A percentile compares a stretch with the other conserved stretches of the same genome.
Conservation (phyloP, 225 moss, liverwort and hornwort species). For the Sphagnum tenellum region DNA sequence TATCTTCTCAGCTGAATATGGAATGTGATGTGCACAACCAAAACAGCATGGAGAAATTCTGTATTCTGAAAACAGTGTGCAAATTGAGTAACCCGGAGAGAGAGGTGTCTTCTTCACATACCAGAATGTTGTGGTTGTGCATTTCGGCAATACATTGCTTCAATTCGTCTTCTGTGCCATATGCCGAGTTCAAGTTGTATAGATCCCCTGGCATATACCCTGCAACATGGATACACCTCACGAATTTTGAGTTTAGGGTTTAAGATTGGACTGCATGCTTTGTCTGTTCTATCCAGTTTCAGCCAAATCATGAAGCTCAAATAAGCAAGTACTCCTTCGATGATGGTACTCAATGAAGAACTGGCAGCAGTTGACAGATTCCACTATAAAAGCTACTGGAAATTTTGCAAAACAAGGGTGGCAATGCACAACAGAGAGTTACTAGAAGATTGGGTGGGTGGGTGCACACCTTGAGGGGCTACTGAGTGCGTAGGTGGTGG, state of each 20-base stretch:
- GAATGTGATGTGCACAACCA: not conserved
- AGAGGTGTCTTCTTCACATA: slow-evolving; percentile 12
- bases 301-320: not conserved
- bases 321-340: too few species aligned
- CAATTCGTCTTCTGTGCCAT: slow-evolving; percentile 71
- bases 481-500: slow-evolving; percentile 80
- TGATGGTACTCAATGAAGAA: too few species aligned
- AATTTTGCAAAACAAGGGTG: too few species aligned
- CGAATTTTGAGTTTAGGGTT: not conserved
- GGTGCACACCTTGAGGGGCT: slow-evolving; percentile 60
- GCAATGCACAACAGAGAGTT: too few species aligned
- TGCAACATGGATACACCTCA: slow-evolving; percentile 14
- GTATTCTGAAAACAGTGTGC: too few species aligned
- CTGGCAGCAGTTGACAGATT: too few species aligned
- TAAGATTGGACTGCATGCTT: not conserved
- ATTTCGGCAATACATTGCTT: slow-evolving; percentile 77
- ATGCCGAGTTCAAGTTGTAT: slow-evolving; percentile 77
- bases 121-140: slow-evolving; percentile 72
- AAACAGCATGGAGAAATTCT: not conserved
- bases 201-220: slow-evolving; percentile 92
- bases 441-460: too few species aligned
- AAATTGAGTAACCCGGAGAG: too few species aligned
- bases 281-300: not conserved
- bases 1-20: too few species aligned
- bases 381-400: too few species aligned